Base-by-base conservation (phyloP, 2,329 filamentous ascomycete genomes). In the Pseudocercospora eumusae region DNA sequence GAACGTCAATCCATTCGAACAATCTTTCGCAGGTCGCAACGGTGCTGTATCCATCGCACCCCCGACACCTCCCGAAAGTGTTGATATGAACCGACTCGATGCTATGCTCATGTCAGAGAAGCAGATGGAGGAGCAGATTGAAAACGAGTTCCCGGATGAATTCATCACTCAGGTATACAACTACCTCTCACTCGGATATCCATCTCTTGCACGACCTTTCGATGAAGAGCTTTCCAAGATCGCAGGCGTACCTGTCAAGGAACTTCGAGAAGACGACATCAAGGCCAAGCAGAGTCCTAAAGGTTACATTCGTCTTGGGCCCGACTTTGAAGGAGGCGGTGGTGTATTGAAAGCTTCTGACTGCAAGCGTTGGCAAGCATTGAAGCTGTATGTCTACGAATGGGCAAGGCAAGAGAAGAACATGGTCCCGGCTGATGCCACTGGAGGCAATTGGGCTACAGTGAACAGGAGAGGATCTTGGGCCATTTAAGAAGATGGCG, bases 131-230 rank as follows among this genome's bases (percentile, higher is more conserved):
- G 63, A 67, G 3, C 57, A 71, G 15, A 81, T 86, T 45, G 77
- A 82, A 27, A 74, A 78, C 31, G 92, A 96, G 75, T 96, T 95
- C 71, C 82, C 88, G 64, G 91, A 96, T 74, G 82, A 82, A 3
- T 96, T 97, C 74, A 86, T 97, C 60, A 96, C 93, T 0, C 93
- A 98, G 76, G 93, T 98, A 7, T 98, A 96, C 82, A 97, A 98
- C 76, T 98, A 98, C 76, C 83, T 98, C 15, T 96, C 92, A 0
- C 83, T 98, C 4, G 93, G 93, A 4, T 97, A 97, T 75, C 93
- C 93, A 2, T 88, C 91, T 33, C 86, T 92, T 71, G 93, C 93
- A 10, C 86, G 89, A 21, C 84, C 86, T 40, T 98, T 91, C 72
- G 93, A 98, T 72, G 84, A 88, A 10, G 93, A 98, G 79, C 81